A percentile compares a stretch with the other conserved stretches of the same genome.
Evolutionary conservation across 2,329 filamentous ascomycete species (phyloP).

Genomic region (Dactylonectria estremocensis): DNA sequence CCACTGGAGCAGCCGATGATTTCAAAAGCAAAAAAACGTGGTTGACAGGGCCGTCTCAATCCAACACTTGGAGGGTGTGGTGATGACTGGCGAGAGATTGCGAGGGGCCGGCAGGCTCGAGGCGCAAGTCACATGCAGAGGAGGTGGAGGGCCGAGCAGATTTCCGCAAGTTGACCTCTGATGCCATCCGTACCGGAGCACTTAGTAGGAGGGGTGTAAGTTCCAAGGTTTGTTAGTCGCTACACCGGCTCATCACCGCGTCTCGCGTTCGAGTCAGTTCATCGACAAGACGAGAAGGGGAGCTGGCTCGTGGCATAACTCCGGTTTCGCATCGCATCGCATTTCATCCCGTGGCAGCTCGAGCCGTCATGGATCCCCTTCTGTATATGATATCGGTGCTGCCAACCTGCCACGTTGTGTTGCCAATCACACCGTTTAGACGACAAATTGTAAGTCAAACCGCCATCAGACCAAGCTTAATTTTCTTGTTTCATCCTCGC

Average conservation of each 20-base stretch:
- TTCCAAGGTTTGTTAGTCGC: slow-evolving; percentile 23
- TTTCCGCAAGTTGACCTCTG: background rate
- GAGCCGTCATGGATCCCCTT: background rate
- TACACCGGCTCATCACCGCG: slow-evolving; percentile 13
- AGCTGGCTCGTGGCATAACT: background rate
- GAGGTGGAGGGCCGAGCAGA: background rate
- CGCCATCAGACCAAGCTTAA: background rate
- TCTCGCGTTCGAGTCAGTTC: slow-evolving; percentile 25
- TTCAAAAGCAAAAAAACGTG: slow-evolving; percentile 35
- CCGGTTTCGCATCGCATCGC: slow-evolving; percentile 10
- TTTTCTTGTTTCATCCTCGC: slow-evolving; percentile 3
- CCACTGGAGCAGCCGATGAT: slow-evolving; percentile 23
- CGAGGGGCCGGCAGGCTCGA: background rate
- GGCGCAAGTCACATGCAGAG: background rate
- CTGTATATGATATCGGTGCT: background rate
- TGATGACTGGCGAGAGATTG: background rate
- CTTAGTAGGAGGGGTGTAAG: slow-evolving; percentile 1
- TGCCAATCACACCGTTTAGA: background rate
- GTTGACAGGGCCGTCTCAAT: slow-evolving; percentile 22
- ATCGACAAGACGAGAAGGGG: background rate
- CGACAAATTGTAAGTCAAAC: background rate
- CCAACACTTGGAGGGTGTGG: background rate
- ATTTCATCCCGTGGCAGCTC: background rate
- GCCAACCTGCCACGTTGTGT: background rate
- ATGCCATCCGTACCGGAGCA: background rate